These are phyloP conservation scores for Aspergillus egyptiacus DNA, from an alignment of 495 filamentous ascomycete genomes.

Conservation along the genomic window DNA sequence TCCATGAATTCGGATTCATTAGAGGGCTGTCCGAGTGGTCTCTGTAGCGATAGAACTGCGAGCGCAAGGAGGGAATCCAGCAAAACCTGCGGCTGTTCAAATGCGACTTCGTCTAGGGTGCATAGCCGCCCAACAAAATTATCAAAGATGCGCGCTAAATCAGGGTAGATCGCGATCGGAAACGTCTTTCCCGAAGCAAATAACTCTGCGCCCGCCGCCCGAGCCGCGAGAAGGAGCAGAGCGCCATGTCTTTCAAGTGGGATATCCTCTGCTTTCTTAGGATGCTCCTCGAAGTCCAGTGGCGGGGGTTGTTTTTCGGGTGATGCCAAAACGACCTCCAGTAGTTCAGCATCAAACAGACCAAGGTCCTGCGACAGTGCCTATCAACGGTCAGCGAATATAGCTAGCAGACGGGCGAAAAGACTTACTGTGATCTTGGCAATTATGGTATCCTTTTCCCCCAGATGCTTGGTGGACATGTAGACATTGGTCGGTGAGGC, in stretches of 20 bases:
- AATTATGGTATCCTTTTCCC: constrained; percentile 61
- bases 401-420: background rate
- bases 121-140: constrained; percentile 52
- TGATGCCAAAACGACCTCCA: constrained; percentile 34
- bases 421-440: constrained; percentile 67
- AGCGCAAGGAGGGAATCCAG: constrained; percentile 38
- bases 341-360: constrained; percentile 46
- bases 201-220: constrained; percentile 38
- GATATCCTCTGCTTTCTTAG: constrained; percentile 54
- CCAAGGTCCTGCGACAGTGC: constrained; percentile 69
- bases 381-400: constrained; percentile 28
- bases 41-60: constrained; percentile 26
- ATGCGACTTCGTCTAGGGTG: constrained; percentile 32
- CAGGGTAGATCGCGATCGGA: constrained; percentile 55
- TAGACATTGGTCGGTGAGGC: constrained; percentile 59
- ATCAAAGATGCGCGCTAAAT: constrained; percentile 52
- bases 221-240: constrained; percentile 52
- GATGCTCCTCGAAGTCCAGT: constrained; percentile 38
- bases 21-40: constrained; percentile 18
- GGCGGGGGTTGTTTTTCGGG: constrained; percentile 34
- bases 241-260: constrained; percentile 67
- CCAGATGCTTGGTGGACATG: constrained; percentile 53
- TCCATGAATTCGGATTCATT: constrained; percentile 31
- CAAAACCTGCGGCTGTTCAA: constrained; percentile 39
- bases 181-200: constrained; percentile 30